Evolutionary conservation across 192 early-diverging fungal species (phyloP).

Genomic region (Coemansia sp.): DNA sequence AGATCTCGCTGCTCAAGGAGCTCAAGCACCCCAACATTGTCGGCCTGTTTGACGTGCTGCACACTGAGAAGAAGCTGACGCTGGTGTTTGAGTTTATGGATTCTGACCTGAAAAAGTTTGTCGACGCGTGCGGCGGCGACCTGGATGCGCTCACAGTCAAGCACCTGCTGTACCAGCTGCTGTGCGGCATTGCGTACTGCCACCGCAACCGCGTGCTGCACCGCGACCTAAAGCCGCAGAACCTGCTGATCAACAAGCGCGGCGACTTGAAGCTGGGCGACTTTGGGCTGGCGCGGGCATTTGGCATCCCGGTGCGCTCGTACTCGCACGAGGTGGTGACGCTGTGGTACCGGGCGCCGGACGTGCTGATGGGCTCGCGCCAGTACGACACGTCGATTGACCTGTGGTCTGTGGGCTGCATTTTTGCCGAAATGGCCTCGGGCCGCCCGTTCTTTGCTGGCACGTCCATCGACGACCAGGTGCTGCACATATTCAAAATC

Average conservation of each 20-base stretch:
- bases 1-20: conserved; percentile 79
- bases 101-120: conserved; percentile 97
- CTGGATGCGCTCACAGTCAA: conserved; percentile 80
- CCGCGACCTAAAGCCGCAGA: conserved; percentile 87
- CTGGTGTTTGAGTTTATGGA: conserved; percentile 99
- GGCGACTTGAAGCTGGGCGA: conserved; percentile 83
- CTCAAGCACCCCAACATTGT: conserved; percentile 72
- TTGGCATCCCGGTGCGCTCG: conserved; percentile 89
- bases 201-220: conserved; percentile 96
- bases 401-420: conserved; percentile 84
- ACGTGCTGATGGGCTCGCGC: conserved; percentile 83
- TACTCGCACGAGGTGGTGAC: conserved; percentile 88
- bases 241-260: conserved; percentile 92
- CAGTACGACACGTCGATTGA: conserved; percentile 88
- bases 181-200: conserved; percentile 96
- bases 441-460: conserved; percentile 92
- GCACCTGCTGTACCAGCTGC: conserved; percentile 96
- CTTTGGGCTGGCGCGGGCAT: conserved; percentile 95
- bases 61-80: conserved; percentile 97
- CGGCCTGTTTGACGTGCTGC: conserved; percentile 92
- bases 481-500: conserved; percentile 88
- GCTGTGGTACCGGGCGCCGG: conserved; percentile 85
- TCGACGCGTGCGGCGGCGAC: conserved; percentile 84
- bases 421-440: conserved; percentile 86
- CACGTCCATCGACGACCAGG: conserved; percentile 80